A percentile compares a stretch with the other conserved stretches of the same genome.
phyloP scores from a whole-genome alignment of 2,329 filamentous ascomycete genomes.

The Cercospora sp. region DNA sequence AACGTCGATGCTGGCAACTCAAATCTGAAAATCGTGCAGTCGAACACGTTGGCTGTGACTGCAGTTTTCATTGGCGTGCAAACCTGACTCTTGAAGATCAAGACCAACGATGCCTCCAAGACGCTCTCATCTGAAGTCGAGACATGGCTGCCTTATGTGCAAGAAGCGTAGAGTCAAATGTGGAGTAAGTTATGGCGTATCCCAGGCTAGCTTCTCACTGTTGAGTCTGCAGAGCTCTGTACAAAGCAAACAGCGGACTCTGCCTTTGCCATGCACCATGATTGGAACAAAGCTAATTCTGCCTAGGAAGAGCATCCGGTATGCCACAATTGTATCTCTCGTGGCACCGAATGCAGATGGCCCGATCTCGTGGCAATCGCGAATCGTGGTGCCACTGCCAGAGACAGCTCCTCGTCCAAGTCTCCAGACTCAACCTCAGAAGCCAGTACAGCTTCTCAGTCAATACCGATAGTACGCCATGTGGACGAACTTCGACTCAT shows the following conservation, averaged over 20 bases:
- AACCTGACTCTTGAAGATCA: not conserved
- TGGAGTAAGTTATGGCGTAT: constrained; percentile 1
- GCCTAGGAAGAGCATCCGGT: constrained; percentile 15
- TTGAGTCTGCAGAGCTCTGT: too few relatives aligned
- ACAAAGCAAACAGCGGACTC: too few relatives aligned
- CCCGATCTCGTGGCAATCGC: constrained; percentile 1
- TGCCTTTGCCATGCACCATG: not conserved
- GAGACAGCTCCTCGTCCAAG: not conserved
- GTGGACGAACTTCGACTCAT: constrained; percentile 23
- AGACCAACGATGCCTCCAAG: constrained; percentile 17
- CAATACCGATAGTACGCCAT: not conserved
- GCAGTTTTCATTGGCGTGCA: not conserved
- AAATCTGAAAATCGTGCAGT: too few relatives aligned
- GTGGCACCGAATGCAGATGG: constrained; percentile 18
- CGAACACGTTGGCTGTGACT: not conserved
- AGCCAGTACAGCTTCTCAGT: constrained; percentile 1
- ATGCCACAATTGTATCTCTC: constrained; percentile 20
- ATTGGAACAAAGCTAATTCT: not conserved
- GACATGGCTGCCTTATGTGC: constrained; percentile 22
- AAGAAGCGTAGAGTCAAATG: constrained; percentile 22
- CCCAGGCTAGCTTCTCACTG: too few relatives aligned
- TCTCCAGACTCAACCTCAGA: constrained; percentile 9
- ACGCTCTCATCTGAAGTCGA: constrained; percentile 22
- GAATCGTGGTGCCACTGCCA: not conserved
- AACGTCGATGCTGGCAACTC: not conserved